Conservation (phyloP, 305 asterid species). For the Caryopteris hybrid region DNA sequence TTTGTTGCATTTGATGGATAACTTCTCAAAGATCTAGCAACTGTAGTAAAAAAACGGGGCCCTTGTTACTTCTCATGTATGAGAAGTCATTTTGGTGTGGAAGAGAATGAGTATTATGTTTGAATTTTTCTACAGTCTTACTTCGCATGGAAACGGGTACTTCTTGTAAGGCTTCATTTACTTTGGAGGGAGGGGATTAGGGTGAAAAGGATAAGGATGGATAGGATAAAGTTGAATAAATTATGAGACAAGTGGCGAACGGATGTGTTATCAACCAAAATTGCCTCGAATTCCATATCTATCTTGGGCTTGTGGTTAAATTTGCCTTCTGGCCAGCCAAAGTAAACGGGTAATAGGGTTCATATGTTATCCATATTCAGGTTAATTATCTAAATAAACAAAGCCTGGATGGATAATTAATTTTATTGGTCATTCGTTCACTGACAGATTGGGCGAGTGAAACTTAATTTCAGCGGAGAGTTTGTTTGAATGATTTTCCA, state of each 20-base stretch:
- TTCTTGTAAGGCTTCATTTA: neutral
- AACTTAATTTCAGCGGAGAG: neutral
- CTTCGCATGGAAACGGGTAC: neutral
- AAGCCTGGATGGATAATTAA: neutral
- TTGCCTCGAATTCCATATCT: too few relatives aligned
- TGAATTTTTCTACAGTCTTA: neutral
- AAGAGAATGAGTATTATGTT: neutral
- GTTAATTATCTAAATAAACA: too few relatives aligned
- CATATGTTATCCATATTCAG: too few relatives aligned
- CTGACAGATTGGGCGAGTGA: neutral
- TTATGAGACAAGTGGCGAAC: too few relatives aligned
- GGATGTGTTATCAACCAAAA: too few relatives aligned
- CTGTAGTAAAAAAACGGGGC: neutral
- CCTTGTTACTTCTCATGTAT: slow-evolving; percentile 1
- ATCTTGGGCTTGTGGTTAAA: too few relatives aligned
- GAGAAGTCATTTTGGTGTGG: neutral
- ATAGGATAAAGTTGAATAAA: too few relatives aligned
- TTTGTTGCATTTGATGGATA: neutral
- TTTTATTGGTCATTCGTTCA: neutral
- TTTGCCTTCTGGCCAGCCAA: too few relatives aligned
- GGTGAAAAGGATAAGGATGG: too few relatives aligned
- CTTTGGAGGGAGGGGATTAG: too few relatives aligned
- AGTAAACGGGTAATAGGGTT: too few relatives aligned
- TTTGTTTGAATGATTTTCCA: neutral
- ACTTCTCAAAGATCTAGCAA: neutral